Evolutionary conservation across 2,329 filamentous ascomycete genomes (phyloP).

Genomic region (Colletotrichum sidae): DNA sequence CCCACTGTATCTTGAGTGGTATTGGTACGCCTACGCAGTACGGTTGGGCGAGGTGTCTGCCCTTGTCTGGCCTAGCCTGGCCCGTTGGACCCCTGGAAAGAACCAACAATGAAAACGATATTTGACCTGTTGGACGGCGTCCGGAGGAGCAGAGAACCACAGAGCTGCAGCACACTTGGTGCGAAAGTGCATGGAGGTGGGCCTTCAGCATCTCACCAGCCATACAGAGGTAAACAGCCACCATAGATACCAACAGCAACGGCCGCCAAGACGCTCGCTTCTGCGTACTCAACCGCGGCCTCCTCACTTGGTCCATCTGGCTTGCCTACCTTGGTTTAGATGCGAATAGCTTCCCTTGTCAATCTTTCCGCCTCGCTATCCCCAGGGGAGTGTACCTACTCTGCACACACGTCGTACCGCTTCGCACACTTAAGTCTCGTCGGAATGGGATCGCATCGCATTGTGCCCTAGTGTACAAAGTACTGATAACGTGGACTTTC

Average conservation of each 20-base stretch:
- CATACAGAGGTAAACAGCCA: conserved; percentile 22
- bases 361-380: background rate
- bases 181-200: conserved; percentile 17
- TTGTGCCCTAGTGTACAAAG: background rate
- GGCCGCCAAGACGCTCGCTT: conserved; percentile 33
- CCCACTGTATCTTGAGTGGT: too few relatives aligned
- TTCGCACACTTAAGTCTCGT: too few relatives aligned
- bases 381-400: background rate
- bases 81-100: conserved; percentile 14
- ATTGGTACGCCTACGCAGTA: background rate
- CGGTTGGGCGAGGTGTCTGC: too few relatives aligned
- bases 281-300: conserved; percentile 13
- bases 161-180: conserved; percentile 21
- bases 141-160: conserved; percentile 5
- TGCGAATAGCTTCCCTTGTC: background rate
- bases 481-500: background rate
- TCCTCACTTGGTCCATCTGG: conserved; percentile 23
- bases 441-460: too few relatives aligned
- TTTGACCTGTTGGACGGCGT: conserved; percentile 12
- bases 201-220: conserved; percentile 11
- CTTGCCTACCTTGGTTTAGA: conserved; percentile 20
- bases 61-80: too few relatives aligned
- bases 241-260: conserved; percentile 21
- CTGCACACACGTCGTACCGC: too few relatives aligned
- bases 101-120: conserved; percentile 25